Evolutionary conservation across 495 filamentous ascomycete genomes (phyloP).

Genomic region (Daldinia caldariorum): DNA sequence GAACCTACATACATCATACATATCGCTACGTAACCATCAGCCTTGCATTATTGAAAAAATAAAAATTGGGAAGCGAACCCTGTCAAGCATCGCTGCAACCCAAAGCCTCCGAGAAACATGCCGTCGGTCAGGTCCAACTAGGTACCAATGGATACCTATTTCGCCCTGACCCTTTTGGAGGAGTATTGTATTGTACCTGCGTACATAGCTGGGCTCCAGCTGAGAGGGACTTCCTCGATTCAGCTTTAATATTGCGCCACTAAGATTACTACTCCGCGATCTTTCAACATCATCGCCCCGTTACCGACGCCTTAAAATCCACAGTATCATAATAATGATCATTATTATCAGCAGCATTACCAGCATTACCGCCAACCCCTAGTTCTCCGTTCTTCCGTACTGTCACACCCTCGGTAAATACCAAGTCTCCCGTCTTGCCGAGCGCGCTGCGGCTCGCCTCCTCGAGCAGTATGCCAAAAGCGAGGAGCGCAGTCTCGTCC

Average conservation of each 20-base stretch:
- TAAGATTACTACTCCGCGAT: constrained; percentile 33
- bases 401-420: constrained; percentile 71
- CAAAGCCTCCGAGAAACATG: constrained; percentile 5
- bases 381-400: constrained; percentile 3
- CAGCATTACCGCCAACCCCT: constrained; percentile 28
- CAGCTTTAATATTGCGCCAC: constrained; percentile 20
- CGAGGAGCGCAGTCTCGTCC: constrained; percentile 86
- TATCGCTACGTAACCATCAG: constrained; percentile 25
- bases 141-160: no score
- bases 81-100: constrained; percentile 13
- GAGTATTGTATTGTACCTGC: no score
- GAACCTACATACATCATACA: not conserved
- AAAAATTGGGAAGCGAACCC: constrained; percentile 7
- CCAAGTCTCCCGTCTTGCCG: constrained; percentile 77
- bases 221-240: not conserved
- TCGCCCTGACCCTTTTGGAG: no score
- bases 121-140: constrained; percentile 1
- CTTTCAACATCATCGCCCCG: constrained; percentile 13
- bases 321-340: constrained; percentile 26
- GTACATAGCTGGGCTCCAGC: not conserved
- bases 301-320: constrained; percentile 30
- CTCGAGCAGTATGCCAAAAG: constrained; percentile 83
- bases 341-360: constrained; percentile 10
- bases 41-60: constrained; percentile 34
- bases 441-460: constrained; percentile 72